These are phyloP conservation scores for Corymbia citriodora DNA, from an alignment of 441 rosid genomes.

Conservation along the genomic window DNA sequence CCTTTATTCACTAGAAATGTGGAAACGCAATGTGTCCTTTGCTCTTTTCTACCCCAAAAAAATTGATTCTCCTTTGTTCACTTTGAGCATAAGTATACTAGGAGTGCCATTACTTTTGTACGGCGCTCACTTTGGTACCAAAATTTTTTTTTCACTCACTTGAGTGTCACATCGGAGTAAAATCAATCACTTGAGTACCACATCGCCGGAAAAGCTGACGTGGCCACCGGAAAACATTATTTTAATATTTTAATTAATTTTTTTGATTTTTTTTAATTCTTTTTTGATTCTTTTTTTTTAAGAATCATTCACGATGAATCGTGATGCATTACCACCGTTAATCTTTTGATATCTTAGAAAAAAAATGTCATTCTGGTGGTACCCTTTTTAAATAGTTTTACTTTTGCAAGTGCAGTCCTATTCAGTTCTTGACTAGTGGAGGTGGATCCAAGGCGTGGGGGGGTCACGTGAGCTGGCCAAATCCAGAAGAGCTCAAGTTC, in stretches of 20 bases:
- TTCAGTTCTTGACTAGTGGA: conserved; percentile 7
- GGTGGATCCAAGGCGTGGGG: conserved; percentile 15
- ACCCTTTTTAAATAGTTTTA: neutral
- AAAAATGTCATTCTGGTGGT: neutral
- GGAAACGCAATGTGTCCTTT: neutral
- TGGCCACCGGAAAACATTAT: too few relatives aligned
- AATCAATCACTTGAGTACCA: too few relatives aligned
- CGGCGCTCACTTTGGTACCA: too few relatives aligned
- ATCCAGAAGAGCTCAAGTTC: conserved; percentile 3
- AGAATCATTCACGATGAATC: too few relatives aligned
- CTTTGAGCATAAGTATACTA: too few relatives aligned
- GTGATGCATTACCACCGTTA: neutral
- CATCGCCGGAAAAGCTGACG: too few relatives aligned
- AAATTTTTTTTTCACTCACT: too few relatives aligned
- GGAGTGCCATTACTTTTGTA: too few relatives aligned
- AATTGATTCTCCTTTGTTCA: neutral
- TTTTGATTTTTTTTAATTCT: too few relatives aligned
- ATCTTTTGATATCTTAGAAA: neutral
- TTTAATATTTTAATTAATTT: too few relatives aligned
- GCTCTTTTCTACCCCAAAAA: neutral
- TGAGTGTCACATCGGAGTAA: too few relatives aligned
- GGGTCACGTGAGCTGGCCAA: neutral
- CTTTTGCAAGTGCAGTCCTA: neutral
- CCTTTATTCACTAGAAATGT: neutral
- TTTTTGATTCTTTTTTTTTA: too few relatives aligned